Conservation (phyloP, 305 asterid species). For the Fraxinus velutina region DNA sequence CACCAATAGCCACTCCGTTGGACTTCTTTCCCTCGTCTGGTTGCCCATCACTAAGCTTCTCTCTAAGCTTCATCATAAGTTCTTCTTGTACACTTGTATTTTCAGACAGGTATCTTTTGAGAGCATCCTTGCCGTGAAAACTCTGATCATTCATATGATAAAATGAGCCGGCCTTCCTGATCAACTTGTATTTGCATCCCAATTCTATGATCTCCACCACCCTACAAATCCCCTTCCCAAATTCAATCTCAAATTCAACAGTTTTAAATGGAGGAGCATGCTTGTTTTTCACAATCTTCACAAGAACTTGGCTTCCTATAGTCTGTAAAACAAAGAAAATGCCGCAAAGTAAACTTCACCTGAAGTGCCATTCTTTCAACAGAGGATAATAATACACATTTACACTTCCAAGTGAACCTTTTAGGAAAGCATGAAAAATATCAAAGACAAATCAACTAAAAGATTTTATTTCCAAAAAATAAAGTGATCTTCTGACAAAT, state of each 20-base stretch:
- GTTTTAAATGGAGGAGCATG: conserved; percentile 87
- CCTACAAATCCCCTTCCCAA: conserved; percentile 83
- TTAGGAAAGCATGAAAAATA: not conserved
- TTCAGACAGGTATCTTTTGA: conserved; percentile 32
- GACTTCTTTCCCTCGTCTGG: conserved; percentile 24
- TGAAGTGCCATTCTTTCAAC: not conserved
- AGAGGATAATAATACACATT: conserved; percentile 1
- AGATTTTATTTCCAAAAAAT: not conserved
- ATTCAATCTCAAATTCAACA: conserved; percentile 79
- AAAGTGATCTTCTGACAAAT: not conserved
- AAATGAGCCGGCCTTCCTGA: conserved; percentile 38
- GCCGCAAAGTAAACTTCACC: not conserved
- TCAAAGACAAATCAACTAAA: not conserved
- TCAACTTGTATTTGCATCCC: conserved; percentile 72
- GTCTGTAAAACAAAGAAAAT: conserved; percentile 43
- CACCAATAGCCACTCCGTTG: conserved; percentile 12
- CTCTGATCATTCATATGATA: conserved; percentile 36
- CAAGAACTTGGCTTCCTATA: conserved; percentile 76
- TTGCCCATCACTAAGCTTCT: conserved; percentile 28
- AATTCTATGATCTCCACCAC: conserved; percentile 77
- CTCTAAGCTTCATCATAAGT: conserved; percentile 42
- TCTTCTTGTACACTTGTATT: conserved; percentile 48
- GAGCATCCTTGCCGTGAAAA: conserved; percentile 38
- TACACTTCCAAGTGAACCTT: not conserved
- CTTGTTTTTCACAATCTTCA: conserved; percentile 90